Evolutionary conservation across 495 filamentous ascomycete genomes (phyloP).

Genomic region (Podospora tetraspora): DNA sequence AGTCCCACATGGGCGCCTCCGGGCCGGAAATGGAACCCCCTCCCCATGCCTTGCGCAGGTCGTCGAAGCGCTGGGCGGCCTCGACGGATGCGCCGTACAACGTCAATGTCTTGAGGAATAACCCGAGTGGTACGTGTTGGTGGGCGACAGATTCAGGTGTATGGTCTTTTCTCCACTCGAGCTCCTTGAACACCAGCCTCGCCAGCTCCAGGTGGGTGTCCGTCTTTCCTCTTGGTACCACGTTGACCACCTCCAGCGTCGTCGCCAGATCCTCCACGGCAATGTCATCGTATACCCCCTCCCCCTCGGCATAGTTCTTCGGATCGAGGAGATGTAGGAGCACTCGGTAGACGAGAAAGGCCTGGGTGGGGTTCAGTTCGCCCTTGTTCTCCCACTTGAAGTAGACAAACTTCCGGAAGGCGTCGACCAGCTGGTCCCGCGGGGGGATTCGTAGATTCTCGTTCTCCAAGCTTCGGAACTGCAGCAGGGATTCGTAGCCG

Average conservation of each 20-base stretch:
- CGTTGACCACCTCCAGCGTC: conserved; percentile 33
- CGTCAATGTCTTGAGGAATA: conserved; percentile 52
- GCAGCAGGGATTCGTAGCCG: conserved; percentile 53
- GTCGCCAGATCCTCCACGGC: conserved; percentile 48
- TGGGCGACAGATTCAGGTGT: conserved; percentile 30
- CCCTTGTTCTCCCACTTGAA: conserved; percentile 41
- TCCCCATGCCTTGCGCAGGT: not conserved
- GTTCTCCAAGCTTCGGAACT: conserved; percentile 41
- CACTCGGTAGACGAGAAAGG: conserved; percentile 49
- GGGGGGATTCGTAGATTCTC: conserved; percentile 53
- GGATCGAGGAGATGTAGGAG: conserved; percentile 52
- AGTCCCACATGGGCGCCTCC: not conserved
- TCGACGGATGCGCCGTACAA: conserved; percentile 40
- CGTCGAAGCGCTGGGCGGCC: not conserved
- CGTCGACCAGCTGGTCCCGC: conserved; percentile 52
- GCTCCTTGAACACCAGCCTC: conserved; percentile 50
- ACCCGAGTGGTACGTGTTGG: conserved; percentile 29
- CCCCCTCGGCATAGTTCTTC: conserved; percentile 26
- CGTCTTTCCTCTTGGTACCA: conserved; percentile 34
- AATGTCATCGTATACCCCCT: conserved; percentile 37
- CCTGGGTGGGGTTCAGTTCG: conserved; percentile 63
- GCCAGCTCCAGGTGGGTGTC: conserved; percentile 49
- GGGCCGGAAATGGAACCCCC: not conserved
- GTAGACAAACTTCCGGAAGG: conserved; percentile 60
- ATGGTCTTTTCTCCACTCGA: conserved; percentile 39